Evolutionary conservation across 495 filamentous ascomycete species (phyloP).

Genomic region (Elasticomyces elasticus): DNA sequence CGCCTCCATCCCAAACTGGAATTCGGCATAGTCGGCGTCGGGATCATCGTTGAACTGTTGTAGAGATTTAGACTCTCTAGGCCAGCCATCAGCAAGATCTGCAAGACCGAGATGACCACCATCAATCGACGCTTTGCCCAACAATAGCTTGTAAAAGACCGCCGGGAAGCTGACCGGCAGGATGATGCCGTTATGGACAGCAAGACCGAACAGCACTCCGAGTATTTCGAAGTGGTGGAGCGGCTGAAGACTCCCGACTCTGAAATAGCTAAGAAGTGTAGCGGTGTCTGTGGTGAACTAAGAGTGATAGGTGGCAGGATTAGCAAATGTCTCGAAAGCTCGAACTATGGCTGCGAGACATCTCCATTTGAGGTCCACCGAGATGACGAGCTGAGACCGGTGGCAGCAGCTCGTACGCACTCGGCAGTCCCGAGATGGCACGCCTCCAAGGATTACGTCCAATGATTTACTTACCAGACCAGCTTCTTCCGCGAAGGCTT

Average conservation of each 20-base stretch:
- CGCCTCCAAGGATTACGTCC: no score
- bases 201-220: slow-evolving; percentile 75
- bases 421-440: no score
- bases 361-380: no score
- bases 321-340: no score
- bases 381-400: no score
- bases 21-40: background rate
- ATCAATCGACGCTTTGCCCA: no score
- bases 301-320: no score
- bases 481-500: slow-evolving; percentile 65
- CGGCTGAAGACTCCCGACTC: slow-evolving; percentile 66
- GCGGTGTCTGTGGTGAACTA: slow-evolving; percentile 68
- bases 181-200: slow-evolving; percentile 89
- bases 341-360: no score
- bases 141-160: slow-evolving; percentile 71
- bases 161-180: slow-evolving; percentile 80
- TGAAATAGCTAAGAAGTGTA: slow-evolving; percentile 78
- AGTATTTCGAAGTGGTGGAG: slow-evolving; percentile 85
- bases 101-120: slow-evolving; percentile 31
- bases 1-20: slow-evolving; percentile 13
- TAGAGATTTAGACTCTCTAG: slow-evolving; percentile 56
- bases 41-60: background rate
- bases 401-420: no score
- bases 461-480: no score
- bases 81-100: slow-evolving; percentile 82